Percentiles rank a stretch among this genome's conserved stretches.
Conservation (phyloP, 805 yeast genomes). For the Kluyveromyces dobzhanskii region DNA sequence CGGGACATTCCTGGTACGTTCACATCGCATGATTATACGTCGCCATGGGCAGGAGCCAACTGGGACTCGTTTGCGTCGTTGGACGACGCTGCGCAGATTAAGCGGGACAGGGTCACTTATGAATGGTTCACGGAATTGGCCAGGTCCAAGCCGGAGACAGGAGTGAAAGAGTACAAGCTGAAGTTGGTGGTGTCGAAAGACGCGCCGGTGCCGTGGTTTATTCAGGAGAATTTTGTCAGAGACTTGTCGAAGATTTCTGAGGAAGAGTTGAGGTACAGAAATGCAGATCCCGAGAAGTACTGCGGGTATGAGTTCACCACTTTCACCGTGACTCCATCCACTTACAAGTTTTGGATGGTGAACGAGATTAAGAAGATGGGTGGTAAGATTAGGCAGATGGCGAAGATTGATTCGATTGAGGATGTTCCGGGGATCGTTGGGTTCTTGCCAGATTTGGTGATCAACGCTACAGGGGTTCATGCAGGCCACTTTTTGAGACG, state of each 20-base stretch:
- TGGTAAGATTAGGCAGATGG: slow-evolving; percentile 36
- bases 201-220: slow-evolving; percentile 42
- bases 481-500: slow-evolving; percentile 28
- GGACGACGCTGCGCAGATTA: slow-evolving; percentile 32
- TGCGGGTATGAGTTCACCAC: slow-evolving; percentile 44
- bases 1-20: slow-evolving; percentile 49
- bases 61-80: slow-evolving; percentile 52
- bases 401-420: slow-evolving; percentile 34
- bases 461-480: slow-evolving; percentile 51
- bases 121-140: slow-evolving; percentile 39
- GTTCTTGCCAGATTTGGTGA: slow-evolving; percentile 37
- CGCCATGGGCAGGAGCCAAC: slow-evolving; percentile 68
- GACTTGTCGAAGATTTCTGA: slow-evolving; percentile 30
- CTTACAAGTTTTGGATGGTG: slow-evolving; percentile 46
- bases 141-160: slow-evolving; percentile 39
- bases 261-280: slow-evolving; percentile 27
- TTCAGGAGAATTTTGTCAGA: slow-evolving; percentile 29
- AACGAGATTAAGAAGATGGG: slow-evolving; percentile 40
- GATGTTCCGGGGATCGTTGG: slow-evolving; percentile 40
- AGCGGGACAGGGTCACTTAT: slow-evolving; percentile 43
- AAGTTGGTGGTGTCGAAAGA: slow-evolving; percentile 11
- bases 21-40: slow-evolving; percentile 42
- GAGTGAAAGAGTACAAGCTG: slow-evolving; percentile 30
- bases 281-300: slow-evolving; percentile 27
- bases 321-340: slow-evolving; percentile 50